Evolutionary conservation across 345 rosid species (phyloP), one percentile per base, ranked within the genome.

Genomic region (Erodium maritimum): DNA sequence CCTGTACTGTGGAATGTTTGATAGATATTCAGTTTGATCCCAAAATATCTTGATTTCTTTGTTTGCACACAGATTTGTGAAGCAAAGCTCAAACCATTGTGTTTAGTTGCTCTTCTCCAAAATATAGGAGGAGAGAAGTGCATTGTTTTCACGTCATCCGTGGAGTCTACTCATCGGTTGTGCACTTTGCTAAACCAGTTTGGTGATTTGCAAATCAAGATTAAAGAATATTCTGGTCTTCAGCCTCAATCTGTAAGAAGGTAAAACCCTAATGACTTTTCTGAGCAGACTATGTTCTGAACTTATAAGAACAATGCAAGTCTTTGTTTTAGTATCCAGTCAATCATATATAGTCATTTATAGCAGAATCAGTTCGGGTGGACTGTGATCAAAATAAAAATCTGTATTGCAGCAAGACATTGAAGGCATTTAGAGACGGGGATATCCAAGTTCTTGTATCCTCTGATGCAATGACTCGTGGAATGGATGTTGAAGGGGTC

Each of bases 401-500:
- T 66, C 60, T 59, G 23, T 21, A 14, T 29, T 77, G 70, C 94
- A 89, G 97, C 82, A 85, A 89, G 78, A 83, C 87, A 29, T 58
- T 93, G 74, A 82, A 87, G 59, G 85, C 86, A 50, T 89, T 93
- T 54, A 75, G 88, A 19, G 80, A 82, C 70, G 95, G 96, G 13
- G 78, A 87, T 55, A 66, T 82, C 45, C 95, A 89, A 70, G 95
- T 93, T 67, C 96, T 89, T 70, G 95, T 89, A 67, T 82, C 94
- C 58, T 89, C 95, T 24, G 99, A 93, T 78, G 91, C 94, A 29
- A 79, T 93, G 85, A 82, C 97, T 56, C 95, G 95, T 67, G 99
- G 99, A 67, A 89, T 85, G 90, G 97, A 93, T 68, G 94, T 89
- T 58, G 87, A 87, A 76, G 95, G 91, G 58, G 95, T 93, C 72